Evolutionary conservation across 2,329 filamentous ascomycete species (phyloP).

Genomic region (Colletotrichum liaoningense): DNA sequence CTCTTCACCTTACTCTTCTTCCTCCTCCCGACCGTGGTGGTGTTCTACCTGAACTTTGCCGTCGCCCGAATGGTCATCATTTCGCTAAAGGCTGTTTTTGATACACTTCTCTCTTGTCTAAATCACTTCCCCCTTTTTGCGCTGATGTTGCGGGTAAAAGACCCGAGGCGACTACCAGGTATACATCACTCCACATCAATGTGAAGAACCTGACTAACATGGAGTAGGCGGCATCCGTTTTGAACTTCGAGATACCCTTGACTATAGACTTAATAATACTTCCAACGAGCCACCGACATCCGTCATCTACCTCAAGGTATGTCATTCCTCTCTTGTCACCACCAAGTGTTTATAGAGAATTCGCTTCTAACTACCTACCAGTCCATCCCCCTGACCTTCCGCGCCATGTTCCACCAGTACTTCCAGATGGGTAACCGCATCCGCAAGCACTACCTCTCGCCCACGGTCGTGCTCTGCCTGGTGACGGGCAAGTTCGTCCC

Average conservation of each 20-base stretch:
- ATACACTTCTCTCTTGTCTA: conserved; percentile 90
- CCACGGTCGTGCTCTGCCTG: conserved; percentile 87
- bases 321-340: too few relatives aligned
- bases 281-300: conserved; percentile 73
- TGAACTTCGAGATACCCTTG: conserved; percentile 82
- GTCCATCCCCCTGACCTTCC: conserved; percentile 89
- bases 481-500: conserved; percentile 93
- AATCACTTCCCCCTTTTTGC: conserved; percentile 99
- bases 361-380: conserved; percentile 47
- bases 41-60: conserved; percentile 97
- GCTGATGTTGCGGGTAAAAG: conserved; percentile 94
- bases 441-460: conserved; percentile 93
- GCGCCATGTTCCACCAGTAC: conserved; percentile 98
- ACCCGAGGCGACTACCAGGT: conserved; percentile 89
- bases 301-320: conserved; percentile 87
- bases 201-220: conserved; percentile 59
- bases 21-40: conserved; percentile 90
- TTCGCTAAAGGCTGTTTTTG: conserved; percentile 87
- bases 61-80: conserved; percentile 96
- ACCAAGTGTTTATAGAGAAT: background rate
- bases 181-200: conserved; percentile 38
- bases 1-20: conserved; percentile 97
- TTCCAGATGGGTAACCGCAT: conserved; percentile 94
- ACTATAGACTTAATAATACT: conserved; percentile 56
- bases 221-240: conserved; percentile 82